Conservation (phyloP, 1,284 basidiomycete species). For the Wallemia hederae region DNA sequence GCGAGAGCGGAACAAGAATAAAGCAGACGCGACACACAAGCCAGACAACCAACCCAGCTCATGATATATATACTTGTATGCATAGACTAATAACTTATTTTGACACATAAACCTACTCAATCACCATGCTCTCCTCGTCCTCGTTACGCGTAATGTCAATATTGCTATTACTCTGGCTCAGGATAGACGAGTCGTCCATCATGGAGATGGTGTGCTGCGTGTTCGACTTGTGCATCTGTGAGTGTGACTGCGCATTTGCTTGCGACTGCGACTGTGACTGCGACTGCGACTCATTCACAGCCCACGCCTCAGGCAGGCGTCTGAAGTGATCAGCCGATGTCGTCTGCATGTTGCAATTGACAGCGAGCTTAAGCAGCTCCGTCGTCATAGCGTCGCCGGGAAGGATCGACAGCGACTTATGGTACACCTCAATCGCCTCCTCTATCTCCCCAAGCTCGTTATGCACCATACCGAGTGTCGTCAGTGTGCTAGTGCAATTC, state of each 20-base stretch:
- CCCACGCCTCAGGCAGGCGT: background rate
- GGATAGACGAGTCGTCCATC: background rate
- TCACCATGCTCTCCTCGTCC: background rate
- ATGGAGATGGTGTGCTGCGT: background rate
- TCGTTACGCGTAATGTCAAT: background rate
- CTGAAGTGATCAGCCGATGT: background rate
- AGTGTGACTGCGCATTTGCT: too few relatives aligned
- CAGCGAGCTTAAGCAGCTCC: slow-evolving; percentile 52
- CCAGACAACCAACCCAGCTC: background rate
- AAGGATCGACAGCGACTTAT: slow-evolving; percentile 58
- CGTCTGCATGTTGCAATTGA: slow-evolving; percentile 15
- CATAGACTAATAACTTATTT: too few relatives aligned
- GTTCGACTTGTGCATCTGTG: background rate
- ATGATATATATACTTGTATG: too few relatives aligned
- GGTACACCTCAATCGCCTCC: slow-evolving; percentile 54
- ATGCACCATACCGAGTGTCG: slow-evolving; percentile 53
- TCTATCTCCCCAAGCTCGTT: slow-evolving; percentile 43
- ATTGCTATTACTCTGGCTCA: background rate
- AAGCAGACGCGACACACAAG: background rate
- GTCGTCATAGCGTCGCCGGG: slow-evolving; percentile 63
- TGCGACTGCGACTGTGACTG: too few relatives aligned
- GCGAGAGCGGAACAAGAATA: background rate
- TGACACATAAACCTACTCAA: background rate
- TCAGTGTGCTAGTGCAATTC: slow-evolving; percentile 40
- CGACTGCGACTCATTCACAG: too few relatives aligned